Evolutionary conservation across 805 yeast species (phyloP).

Genomic region (Ogataea populi-albae): DNA sequence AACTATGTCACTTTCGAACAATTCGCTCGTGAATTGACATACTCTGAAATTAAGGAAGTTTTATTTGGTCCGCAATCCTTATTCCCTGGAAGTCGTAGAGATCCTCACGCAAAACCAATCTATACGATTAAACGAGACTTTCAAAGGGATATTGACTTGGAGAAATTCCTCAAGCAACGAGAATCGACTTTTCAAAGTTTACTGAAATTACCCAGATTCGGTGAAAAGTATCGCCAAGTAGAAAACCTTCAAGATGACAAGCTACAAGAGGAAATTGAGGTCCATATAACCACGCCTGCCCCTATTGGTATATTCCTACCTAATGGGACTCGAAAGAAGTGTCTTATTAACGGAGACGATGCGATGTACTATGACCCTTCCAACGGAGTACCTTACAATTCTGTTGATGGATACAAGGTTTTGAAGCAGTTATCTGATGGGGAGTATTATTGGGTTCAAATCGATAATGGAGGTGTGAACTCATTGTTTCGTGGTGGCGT

Average conservation of each 20-base stretch:
- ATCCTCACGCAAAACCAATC: slow-evolving; percentile 48
- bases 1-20: slow-evolving; percentile 54
- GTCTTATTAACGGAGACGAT: slow-evolving; percentile 73
- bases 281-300: slow-evolving; percentile 61
- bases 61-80: slow-evolving; percentile 63
- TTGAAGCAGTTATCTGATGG: slow-evolving; percentile 54
- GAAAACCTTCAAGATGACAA: slow-evolving; percentile 43
- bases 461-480: slow-evolving; percentile 43
- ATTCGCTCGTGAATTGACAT: slow-evolving; percentile 34
- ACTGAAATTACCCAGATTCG: slow-evolving; percentile 57
- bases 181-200: slow-evolving; percentile 39
- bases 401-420: slow-evolving; percentile 74
- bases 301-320: slow-evolving; percentile 73
- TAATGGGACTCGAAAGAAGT: slow-evolving; percentile 61
- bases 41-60: slow-evolving; percentile 33
- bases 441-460: slow-evolving; percentile 52
- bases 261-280: slow-evolving; percentile 44
- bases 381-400: slow-evolving; percentile 81
- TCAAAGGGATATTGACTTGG: slow-evolving; percentile 25
- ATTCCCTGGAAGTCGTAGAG: slow-evolving; percentile 50
- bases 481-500: slow-evolving; percentile 33
- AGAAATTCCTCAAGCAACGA: slow-evolving; percentile 24
- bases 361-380: slow-evolving; percentile 87
- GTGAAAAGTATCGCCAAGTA: slow-evolving; percentile 45
- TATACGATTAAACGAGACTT: slow-evolving; percentile 28